A percentile compares a stretch with the other conserved stretches of the same genome.
These are phyloP conservation scores for Amylocarpus encephaloides DNA, from an alignment of 2,329 filamentous ascomycete species.

Conservation along the genomic window DNA sequence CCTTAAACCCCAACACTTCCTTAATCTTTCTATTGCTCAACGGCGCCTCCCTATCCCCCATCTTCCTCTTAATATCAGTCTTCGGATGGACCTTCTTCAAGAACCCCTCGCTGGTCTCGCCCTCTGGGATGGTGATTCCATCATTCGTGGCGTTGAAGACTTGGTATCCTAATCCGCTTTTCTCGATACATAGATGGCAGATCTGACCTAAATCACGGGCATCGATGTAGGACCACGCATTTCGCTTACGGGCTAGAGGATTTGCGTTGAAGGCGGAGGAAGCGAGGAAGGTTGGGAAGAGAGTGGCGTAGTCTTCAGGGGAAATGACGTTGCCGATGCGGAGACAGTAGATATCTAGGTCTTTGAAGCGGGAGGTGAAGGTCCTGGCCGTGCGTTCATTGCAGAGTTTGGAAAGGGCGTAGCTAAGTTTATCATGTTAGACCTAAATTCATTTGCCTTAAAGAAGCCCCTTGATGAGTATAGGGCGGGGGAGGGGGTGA, in stretches of 20 bases:
- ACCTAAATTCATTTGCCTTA: too few species aligned
- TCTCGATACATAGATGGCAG: constrained; percentile 46
- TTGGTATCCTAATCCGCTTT: constrained; percentile 53
- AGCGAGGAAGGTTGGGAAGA: constrained; percentile 46
- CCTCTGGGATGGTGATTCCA: constrained; percentile 47
- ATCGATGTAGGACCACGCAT: constrained; percentile 60
- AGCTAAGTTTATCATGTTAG: too few species aligned
- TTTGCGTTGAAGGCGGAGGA: constrained; percentile 19
- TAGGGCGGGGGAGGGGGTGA: too few species aligned
- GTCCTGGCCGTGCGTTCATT: constrained; percentile 44
- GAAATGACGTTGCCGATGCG: constrained; percentile 57
- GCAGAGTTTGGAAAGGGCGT: constrained; percentile 54
- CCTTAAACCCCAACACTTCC: constrained; percentile 51
- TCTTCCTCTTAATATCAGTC: constrained; percentile 46
- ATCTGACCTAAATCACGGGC: constrained; percentile 56
- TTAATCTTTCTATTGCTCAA: constrained; percentile 55
- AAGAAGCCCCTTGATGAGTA: too few species aligned
- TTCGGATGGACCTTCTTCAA: constrained; percentile 43
- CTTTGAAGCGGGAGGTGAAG: neutral
- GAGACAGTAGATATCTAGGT: constrained; percentile 38
- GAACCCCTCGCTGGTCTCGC: constrained; percentile 43
- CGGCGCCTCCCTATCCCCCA: constrained; percentile 54
- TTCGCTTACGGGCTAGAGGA: constrained; percentile 45
- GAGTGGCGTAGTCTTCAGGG: constrained; percentile 50
- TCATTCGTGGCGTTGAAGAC: constrained; percentile 60